phyloP scores from a whole-genome alignment of 495 filamentous ascomycete genomes.

The Niebla homalea region DNA sequence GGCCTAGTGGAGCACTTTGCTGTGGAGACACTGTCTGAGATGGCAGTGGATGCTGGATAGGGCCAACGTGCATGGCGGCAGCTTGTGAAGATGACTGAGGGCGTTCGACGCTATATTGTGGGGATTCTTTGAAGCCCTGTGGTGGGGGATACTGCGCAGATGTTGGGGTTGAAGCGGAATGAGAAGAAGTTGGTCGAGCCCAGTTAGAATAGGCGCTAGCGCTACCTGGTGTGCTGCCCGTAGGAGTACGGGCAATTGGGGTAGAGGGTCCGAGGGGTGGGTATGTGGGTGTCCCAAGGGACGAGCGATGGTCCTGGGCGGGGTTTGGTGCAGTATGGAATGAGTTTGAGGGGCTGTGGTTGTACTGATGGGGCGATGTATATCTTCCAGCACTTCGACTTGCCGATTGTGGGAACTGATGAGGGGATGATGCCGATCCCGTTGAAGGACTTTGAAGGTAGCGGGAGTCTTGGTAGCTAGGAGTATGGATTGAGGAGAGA shows the following conservation, averaged over 20 bases:
- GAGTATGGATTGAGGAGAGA: constrained; percentile 28
- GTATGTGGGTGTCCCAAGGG: constrained; percentile 20
- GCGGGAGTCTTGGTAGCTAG: constrained; percentile 19
- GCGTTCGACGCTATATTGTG: too few species aligned
- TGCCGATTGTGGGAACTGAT: constrained; percentile 29
- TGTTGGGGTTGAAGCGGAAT: constrained; percentile 32
- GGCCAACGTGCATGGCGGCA: background rate
- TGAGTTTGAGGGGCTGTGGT: constrained; percentile 15
- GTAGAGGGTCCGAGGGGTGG: constrained; percentile 21
- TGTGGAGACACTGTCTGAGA: constrained; percentile 13
- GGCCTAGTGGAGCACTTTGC: constrained; percentile 36
- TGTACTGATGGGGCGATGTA: constrained; percentile 21
- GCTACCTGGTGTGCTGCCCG: constrained; percentile 12
- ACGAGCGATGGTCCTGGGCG: constrained; percentile 20
- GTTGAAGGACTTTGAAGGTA: constrained; percentile 32
- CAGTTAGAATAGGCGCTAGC: constrained; percentile 21
- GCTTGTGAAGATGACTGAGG: constrained; percentile 32
- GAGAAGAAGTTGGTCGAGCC: constrained; percentile 35
- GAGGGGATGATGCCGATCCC: constrained; percentile 31
- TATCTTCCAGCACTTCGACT: constrained; percentile 25
- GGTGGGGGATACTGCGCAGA: constrained; percentile 19
- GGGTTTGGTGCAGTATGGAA: constrained; percentile 25
- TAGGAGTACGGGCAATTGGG: constrained; percentile 13
- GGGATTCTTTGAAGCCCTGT: constrained; percentile 29
- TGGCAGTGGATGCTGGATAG: background rate